Base-by-base conservation (phyloP, 305 asterid genomes). In the Plantago coronopus region DNA sequence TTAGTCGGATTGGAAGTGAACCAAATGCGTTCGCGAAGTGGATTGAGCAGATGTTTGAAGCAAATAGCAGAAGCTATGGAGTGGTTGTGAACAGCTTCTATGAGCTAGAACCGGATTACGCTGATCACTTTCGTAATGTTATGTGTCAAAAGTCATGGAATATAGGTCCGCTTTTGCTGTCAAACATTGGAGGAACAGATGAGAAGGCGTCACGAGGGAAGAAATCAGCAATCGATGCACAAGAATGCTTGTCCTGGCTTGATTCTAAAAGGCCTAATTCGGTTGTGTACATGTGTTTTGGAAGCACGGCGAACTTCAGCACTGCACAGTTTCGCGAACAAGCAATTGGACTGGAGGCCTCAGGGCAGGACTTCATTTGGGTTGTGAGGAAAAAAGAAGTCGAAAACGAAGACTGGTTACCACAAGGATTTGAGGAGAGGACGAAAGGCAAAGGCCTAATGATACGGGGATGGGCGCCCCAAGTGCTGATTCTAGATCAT, bases 381-480 rank as follows among this genome's bases (percentile, higher is more conserved):
- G 67, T 63, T 6, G 15, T 49, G n/a, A 25, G 22, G 47, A 34
- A 31, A 48, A 48, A 34, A 14, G 23, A 49, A 48, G 37, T 22
- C 7, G 62, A 18, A 12, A 13, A 40, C 7, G 62, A 57, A 4
- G 18, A 19, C 17, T 57, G 62, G 62, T 16, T 57, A 15, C 62
- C 49, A 3, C 43, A 65, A 22, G 71, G 64, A n/a, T 79, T 66
- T 0, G 73, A 64, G 45, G 76, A 65, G 48, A 67, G 73, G 23
- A 61, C 54, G 5, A 59, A 60, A 29, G 77, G 45, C 0, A 71
- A 64, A 25, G 79, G 83, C 0, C 20, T 83, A 20, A 60, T 78
- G 0, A 65, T 83, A 17, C 59, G 62, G 22, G 83, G 80, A 1
- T 83, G 84, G 83, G 85, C 87, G 0, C 89, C 83, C 1, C 89